Base-by-base conservation (phyloP, 2,329 filamentous ascomycete genomes). In the Akanthomyces uredinophilus region DNA sequence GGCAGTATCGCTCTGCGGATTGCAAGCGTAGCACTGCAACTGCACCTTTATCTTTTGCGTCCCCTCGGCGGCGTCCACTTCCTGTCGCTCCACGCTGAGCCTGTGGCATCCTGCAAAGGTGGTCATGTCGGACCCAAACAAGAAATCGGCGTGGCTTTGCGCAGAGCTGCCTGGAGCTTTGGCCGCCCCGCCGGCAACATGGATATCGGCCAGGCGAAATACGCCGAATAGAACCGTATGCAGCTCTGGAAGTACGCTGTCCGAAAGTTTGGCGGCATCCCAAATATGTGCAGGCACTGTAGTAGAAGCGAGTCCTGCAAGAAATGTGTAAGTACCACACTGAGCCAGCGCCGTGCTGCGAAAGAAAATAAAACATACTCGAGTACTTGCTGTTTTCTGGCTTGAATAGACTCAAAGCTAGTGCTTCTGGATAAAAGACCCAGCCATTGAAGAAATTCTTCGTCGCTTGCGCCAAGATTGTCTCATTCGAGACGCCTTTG, bases 371-470 rank as follows among this genome's bases (percentile, higher is more conserved):
- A 6, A 24, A 47, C 60, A 44, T 47, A 58, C 60, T 62, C 5
- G 53, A 24, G n/a, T 62, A 62, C 22, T 37, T 24, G 2, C 20
- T 35, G 20, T 62, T 53, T 8, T 18, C 14, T 1, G 11, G 39
- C 16, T 22, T 43, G 4, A 52, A 1, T 1, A 62, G 41, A 0
- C 63, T 61, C 10, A 66, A n/a, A 1, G 52, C 62, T 46, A 65
- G 39, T 10, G 68, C 64, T 54, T 74, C 72, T 0, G 67, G 69
- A 0, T 63, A 65, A 44, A 74, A 66, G 0, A 74, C 72, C 0
- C 65, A 53, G 0, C 72, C 72, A 5, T 70, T 71, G 53, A 73
- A 74, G 32, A 70, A 74, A 0, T 67, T 70, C 14, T 65, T 70
- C 1, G 70, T 57, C 11, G 74, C 72, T 1, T 64, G 66, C 0